Evolutionary conservation across 495 filamentous ascomycete species (phyloP).

Genomic region (Talaromyces proteolyticus): DNA sequence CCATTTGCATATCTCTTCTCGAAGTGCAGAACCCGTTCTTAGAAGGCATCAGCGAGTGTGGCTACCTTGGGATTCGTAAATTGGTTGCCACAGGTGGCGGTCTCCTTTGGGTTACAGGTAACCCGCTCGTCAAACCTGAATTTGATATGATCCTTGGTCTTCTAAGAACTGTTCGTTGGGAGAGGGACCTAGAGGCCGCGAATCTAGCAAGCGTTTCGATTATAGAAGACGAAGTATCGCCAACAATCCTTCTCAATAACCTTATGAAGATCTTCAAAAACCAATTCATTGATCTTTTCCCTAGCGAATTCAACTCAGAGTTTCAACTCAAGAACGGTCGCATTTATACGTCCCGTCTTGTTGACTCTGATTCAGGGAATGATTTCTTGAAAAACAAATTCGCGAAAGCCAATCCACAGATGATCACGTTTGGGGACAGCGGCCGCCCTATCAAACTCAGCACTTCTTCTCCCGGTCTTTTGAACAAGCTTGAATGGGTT

Average conservation of each 20-base stretch:
- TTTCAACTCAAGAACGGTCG: conserved; percentile 15
- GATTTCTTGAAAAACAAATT: conserved; percentile 12
- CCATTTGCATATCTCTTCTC: conserved; percentile 22
- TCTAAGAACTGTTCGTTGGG: conserved; percentile 21
- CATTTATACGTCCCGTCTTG: conserved; percentile 23
- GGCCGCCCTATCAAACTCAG: conserved; percentile 21
- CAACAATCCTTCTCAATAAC: neutral
- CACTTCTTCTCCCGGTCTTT: conserved; percentile 15
- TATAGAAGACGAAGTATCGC: neutral
- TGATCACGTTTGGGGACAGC: conserved; percentile 10
- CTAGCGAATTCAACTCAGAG: conserved; percentile 16
- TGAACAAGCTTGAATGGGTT: conserved; percentile 31
- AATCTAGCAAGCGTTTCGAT: conserved; percentile 17
- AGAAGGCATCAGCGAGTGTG: conserved; percentile 15
- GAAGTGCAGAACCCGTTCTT: conserved; percentile 33
- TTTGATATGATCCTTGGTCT: conserved; percentile 17
- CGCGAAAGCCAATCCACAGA: neutral
- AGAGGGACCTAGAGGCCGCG: conserved; percentile 17
- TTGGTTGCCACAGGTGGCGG: neutral
- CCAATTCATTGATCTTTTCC: conserved; percentile 12
- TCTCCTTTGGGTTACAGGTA: conserved; percentile 35
- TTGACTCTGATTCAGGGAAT: conserved; percentile 13
- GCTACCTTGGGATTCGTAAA: conserved; percentile 20
- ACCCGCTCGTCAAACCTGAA: neutral
- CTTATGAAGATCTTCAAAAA: conserved; percentile 12